phyloP scores from a whole-genome alignment of 352 stramenopile genomes.

The Achlya hypogyna region DNA sequence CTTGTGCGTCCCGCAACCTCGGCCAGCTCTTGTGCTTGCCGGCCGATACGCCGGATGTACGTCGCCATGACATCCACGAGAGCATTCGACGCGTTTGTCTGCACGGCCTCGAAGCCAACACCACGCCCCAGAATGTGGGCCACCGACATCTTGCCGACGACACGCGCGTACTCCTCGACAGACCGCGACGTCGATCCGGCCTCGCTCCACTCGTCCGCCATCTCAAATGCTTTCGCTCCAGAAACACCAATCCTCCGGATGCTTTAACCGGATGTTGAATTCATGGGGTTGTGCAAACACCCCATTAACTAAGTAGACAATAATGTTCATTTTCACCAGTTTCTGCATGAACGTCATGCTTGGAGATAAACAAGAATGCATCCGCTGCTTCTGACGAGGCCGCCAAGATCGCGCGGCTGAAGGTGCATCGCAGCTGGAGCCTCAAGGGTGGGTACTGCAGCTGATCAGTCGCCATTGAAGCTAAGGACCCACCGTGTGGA shows the following conservation, averaged over 20 bases:
- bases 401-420: no score
- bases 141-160: slow-evolving; percentile 40
- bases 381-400: no score
- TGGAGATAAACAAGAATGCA: no score
- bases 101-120: slow-evolving; percentile 45
- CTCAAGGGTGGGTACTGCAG: no score
- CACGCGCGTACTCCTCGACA: slow-evolving; percentile 30
- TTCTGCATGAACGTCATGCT: background rate
- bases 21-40: slow-evolving; percentile 38
- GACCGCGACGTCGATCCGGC: background rate
- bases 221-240: background rate
- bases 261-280: no score
- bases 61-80: slow-evolving; percentile 44
- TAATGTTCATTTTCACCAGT: no score
- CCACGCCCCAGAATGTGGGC: slow-evolving; percentile 34
- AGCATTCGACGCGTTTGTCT: slow-evolving; percentile 39
- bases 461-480: no score
- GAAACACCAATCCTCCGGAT: background rate
- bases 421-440: no score
- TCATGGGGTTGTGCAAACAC: no score
- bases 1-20: slow-evolving; percentile 46
- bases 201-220: slow-evolving; percentile 14
- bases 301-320: no score
- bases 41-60: slow-evolving; percentile 49
- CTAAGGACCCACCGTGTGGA: no score